phyloP scores from a whole-genome alignment of 106 monocot species.

The Platanthera guangdongensis region DNA sequence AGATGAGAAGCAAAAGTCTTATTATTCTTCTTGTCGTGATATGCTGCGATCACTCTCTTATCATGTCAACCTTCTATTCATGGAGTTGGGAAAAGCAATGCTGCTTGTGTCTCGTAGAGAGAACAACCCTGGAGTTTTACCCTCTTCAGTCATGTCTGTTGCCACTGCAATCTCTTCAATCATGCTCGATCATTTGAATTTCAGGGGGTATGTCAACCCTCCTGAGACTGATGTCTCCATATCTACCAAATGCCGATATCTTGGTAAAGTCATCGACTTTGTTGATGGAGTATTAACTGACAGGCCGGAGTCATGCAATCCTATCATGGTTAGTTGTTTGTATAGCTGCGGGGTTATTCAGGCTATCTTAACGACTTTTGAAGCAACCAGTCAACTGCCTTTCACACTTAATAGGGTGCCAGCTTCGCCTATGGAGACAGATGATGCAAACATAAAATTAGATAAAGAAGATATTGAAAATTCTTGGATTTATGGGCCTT shows the following conservation, averaged over 20 bases:
- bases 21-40: slow-evolving; percentile 68
- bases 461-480: slow-evolving; percentile 53
- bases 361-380: slow-evolving; percentile 76
- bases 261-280: slow-evolving; percentile 87
- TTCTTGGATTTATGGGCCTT: slow-evolving; percentile 88
- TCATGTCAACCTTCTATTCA: slow-evolving; percentile 84
- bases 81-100: slow-evolving; percentile 92
- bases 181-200: slow-evolving; percentile 81
- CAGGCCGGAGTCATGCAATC: slow-evolving; percentile 88
- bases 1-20: slow-evolving; percentile 68
- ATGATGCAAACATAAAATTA: slow-evolving; percentile 39
- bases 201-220: slow-evolving; percentile 36
- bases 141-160: slow-evolving; percentile 66
- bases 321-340: slow-evolving; percentile 77
- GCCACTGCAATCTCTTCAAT: slow-evolving; percentile 56
- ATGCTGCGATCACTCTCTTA: slow-evolving; percentile 92
- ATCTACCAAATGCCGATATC: slow-evolving; percentile 80
- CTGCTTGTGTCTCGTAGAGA: slow-evolving; percentile 69
- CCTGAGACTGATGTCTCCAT: slow-evolving; percentile 49
- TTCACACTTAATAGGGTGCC: slow-evolving; percentile 73
- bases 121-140: slow-evolving; percentile 48
- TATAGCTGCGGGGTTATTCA: slow-evolving; percentile 74
- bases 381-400: slow-evolving; percentile 94
- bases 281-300: slow-evolving; percentile 79
- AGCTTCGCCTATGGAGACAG: slow-evolving; percentile 93